Evolutionary conservation across 768 basidiomycete species (phyloP), one percentile per base, ranked within the genome.

Genomic region (Leccinum boreale): DNA sequence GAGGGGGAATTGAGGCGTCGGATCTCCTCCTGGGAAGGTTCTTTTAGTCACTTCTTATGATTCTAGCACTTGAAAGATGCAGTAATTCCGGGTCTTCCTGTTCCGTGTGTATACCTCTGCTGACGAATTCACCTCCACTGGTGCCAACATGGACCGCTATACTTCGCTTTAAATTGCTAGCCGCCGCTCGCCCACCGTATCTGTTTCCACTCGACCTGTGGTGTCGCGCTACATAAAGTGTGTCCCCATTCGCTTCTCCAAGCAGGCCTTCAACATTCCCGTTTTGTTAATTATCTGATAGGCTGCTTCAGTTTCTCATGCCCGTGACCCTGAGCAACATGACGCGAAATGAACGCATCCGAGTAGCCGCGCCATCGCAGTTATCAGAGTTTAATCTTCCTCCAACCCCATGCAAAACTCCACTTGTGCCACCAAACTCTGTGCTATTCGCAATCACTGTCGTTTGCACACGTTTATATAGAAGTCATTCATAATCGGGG

Each of bases 381-480:
- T 55, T 64, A 69, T 68, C 67, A 65, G 44, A 52, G 65, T 62
- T 64, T 44, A 42, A 64, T 67, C 55, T 52, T 28, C 42, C 45
- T 3, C 19, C 24, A 21, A 45, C 50, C 45, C 49, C 57, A 62
- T 58, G 57, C 8, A 39, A 55, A 65, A 60, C 31, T 19, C 24
- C 7, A 35, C 39, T 49, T 49, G 24, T 17, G 50, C 46, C 42
- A 28, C 49, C 53, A 31, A 31, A n/a, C 9, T 36, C 21, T 19
- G 26, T 35, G n/a, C 47, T 50, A 9, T 55, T 48, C 28, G 19
- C 28, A 42, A n/a, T 29, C 46, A 29, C 53, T 24, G 29, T 23
- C 56, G 47, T 50, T 65, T 63, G 50, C 64, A 24, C 68, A 68
- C 68, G 68, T 31, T 63, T 68, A 68, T 68, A 61, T 70, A 47